phyloP scores from a whole-genome alignment of 2,329 filamentous ascomycete species.

The Polychaeton citri region DNA sequence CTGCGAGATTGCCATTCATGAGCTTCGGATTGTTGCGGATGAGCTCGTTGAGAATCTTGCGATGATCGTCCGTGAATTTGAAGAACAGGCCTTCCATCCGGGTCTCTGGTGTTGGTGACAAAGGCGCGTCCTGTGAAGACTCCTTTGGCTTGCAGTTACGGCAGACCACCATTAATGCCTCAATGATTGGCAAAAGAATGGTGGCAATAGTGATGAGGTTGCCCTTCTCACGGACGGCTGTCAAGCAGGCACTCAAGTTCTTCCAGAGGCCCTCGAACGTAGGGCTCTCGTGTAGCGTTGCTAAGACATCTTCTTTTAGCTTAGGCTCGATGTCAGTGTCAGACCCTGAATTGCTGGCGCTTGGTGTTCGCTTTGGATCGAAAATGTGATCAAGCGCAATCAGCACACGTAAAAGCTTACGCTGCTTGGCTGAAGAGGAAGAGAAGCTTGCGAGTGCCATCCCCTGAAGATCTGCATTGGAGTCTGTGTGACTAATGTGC shows the following conservation, averaged over 20 bases:
- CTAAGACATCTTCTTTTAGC: constrained; percentile 73
- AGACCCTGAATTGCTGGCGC: constrained; percentile 28
- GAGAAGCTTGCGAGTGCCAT: constrained; percentile 92
- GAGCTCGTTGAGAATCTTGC: constrained; percentile 93
- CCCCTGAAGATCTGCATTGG: constrained; percentile 88
- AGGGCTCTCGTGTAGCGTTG: constrained; percentile 76
- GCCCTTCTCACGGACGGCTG: constrained; percentile 77
- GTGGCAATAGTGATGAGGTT: constrained; percentile 96
- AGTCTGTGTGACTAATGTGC: constrained; percentile 74
- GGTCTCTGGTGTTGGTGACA: constrained; percentile 56
- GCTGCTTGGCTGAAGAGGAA: constrained; percentile 87
- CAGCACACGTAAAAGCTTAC: constrained; percentile 81
- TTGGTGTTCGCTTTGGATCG: constrained; percentile 52
- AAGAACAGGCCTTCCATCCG: constrained; percentile 89
- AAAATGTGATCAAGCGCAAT: constrained; percentile 94
- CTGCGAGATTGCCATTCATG: constrained; percentile 95
- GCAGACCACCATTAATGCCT: constrained; percentile 97
- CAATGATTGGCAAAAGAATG: constrained; percentile 84
- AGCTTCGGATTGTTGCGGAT: constrained; percentile 94
- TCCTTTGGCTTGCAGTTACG: constrained; percentile 86
- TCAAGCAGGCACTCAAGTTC: constrained; percentile 78
- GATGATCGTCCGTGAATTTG: constrained; percentile 92
- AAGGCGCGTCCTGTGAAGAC: constrained; percentile 51
- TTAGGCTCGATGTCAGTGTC: constrained; percentile 41
- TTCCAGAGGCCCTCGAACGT: constrained; percentile 87